Conservation (phyloP, 1,139 yeast species). For the Debaryomyces nepalensis region DNA sequence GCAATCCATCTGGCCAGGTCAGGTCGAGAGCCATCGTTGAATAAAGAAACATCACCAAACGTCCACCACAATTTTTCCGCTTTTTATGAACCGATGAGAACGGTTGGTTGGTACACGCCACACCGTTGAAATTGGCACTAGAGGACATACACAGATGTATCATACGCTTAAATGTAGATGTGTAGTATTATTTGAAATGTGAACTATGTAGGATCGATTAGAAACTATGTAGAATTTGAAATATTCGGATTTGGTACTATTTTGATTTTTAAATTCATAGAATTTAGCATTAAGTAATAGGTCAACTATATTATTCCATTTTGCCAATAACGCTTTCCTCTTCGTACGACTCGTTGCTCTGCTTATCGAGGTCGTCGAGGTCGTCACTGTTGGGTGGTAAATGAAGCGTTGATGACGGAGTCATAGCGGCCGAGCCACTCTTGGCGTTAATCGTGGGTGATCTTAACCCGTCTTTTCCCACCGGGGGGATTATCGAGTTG, state of each 20-base stretch:
- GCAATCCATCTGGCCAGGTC: conserved; percentile 7
- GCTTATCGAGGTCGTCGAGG: conserved; percentile 12
- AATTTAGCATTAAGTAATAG: conserved; percentile 4
- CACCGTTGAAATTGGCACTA: no score
- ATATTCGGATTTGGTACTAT: not conserved
- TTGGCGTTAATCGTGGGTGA: conserved; percentile 9
- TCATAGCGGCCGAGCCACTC: not conserved
- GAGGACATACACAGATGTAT: no score
- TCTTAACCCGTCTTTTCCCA: conserved; percentile 8
- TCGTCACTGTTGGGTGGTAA: not conserved
- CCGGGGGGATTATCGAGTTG: conserved; percentile 8
- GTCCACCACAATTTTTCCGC: conserved; percentile 1
- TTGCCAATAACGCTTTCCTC: conserved; percentile 30
- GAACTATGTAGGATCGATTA: not conserved
- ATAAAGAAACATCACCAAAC: not conserved
- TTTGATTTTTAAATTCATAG: not conserved
- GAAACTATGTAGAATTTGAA: conserved; percentile 6
- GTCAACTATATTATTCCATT: conserved; percentile 23
- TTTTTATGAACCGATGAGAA: not conserved
- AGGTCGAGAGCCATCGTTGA: conserved; percentile 4
- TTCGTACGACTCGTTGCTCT: conserved; percentile 14
- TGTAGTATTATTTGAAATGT: conserved; percentile 3
- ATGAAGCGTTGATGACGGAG: conserved; percentile 4
- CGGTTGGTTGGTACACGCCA: not conserved
- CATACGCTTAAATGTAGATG: conserved; percentile 2